Percentiles rank a stretch among this genome's conserved stretches.
phyloP scores from a whole-genome alignment of 768 basidiomycete species.

The Saitozyma sp. region DNA sequence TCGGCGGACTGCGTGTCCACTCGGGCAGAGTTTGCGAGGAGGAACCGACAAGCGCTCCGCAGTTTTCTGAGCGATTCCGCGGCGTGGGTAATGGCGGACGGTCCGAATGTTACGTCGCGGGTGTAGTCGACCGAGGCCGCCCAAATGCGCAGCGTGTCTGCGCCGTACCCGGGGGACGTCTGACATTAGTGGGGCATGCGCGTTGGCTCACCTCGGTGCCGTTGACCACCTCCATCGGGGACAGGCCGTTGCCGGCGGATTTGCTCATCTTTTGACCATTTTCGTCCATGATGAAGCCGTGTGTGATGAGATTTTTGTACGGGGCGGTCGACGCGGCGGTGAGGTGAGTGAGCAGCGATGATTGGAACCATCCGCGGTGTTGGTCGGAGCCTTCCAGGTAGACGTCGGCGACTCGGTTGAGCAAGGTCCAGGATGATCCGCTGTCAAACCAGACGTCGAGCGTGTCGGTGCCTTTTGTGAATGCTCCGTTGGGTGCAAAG shows the following conservation, averaged over 20 bases:
- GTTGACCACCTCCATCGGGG: conserved; percentile 74
- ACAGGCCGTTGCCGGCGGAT: conserved; percentile 85
- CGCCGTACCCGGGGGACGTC: conserved; percentile 77
- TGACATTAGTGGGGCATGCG: conserved; percentile 38
- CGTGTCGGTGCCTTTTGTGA: conserved; percentile 87
- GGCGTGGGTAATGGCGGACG: conserved; percentile 70
- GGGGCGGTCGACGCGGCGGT: conserved; percentile 58
- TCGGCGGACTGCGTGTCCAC: not conserved
- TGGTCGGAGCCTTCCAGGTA: conserved; percentile 96
- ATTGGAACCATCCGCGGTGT: conserved; percentile 99
- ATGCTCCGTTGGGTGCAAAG: conserved; percentile 65
- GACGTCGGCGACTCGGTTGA: conserved; percentile 60
- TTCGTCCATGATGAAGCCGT: conserved; percentile 94
- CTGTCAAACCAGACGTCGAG: conserved; percentile 99
- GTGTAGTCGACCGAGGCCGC: conserved; percentile 86
- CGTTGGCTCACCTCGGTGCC: conserved; percentile 67
- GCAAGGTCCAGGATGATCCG: conserved; percentile 86
- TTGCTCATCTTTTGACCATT: conserved; percentile 96
- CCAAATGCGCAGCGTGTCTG: conserved; percentile 87
- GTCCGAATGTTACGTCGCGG: conserved; percentile 82
- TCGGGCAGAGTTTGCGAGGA: conserved; percentile 70
- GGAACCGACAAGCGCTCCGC: conserved; percentile 80
- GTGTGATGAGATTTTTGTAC: conserved; percentile 81
- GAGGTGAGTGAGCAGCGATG: conserved; percentile 79
- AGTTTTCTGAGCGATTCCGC: conserved; percentile 77